Evolutionary conservation across 352 stramenopile genomes (phyloP), one percentile per base, ranked within the genome.

Genomic region (Pythium dissotocum): DNA sequence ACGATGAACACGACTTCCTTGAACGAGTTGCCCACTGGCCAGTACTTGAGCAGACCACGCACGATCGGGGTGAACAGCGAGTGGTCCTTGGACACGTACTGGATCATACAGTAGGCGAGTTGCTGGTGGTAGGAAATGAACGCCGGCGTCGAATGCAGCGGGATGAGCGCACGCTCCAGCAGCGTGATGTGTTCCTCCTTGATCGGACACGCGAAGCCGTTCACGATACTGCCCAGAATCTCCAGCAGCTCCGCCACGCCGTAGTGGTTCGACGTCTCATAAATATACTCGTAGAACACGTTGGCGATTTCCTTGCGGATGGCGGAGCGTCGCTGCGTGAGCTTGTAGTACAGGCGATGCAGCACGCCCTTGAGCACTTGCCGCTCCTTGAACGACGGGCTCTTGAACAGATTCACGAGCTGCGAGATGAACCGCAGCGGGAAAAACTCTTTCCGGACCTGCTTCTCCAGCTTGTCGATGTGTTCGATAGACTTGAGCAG

Each of bases 231-330:
- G 61, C 88, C 89, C 46, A 96, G 65, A 38, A 96, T 94, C 71
- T 95, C 87, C 51, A 96, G 72, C 55, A 96, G 72, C 73, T 96
- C 89, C 32, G 87, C 87, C 61, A 96, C 85, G 65, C 89, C 89
- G 68, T 94, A 93, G 74, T 96, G 85, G 62, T 93, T 94, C 75
- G 77, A 88, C 33, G 77, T 93, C 83, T 96, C 89, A 91, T 96
- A 96, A 90, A 95, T 93, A 91, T 94, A 96, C 83, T 93, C 87
- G 79, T 94, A 95, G 67, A 96, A 95, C 62, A 87, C 79, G 70
- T 95, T 77, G 64, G 87, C 83, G 75, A 96, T 95, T 71, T 94
- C 85, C 71, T 92, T 91, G 56, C 89, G 85, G 77, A 96, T 95
- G 18, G 86, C 80, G 63, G 87, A 90, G 33, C 89, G 87, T 38